phyloP scores from a whole-genome alignment of 2,329 filamentous ascomycete species.

The Leptographium wingfieldii region DNA sequence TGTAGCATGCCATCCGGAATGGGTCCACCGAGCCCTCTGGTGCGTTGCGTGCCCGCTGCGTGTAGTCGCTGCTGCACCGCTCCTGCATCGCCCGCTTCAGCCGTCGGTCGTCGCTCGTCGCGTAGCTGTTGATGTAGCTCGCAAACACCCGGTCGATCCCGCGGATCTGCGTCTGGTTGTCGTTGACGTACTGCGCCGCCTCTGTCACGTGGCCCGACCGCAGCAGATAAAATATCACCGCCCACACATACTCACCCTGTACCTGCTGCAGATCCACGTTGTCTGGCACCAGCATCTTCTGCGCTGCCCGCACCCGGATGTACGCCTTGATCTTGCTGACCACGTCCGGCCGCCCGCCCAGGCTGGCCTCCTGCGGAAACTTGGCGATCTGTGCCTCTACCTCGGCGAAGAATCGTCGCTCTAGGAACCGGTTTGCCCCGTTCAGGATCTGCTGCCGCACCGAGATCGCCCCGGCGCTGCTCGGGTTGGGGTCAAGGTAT shows the following conservation, averaged over 20 bases:
- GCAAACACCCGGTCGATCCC: constrained; percentile 85
- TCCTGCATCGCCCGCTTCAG: constrained; percentile 70
- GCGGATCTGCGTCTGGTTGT: constrained; percentile 68
- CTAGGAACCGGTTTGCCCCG: constrained; percentile 68
- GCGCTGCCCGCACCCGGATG: constrained; percentile 64
- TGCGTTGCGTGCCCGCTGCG: constrained; percentile 69
- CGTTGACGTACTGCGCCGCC: constrained; percentile 74
- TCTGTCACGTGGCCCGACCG: constrained; percentile 74
- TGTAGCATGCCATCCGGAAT: constrained; percentile 95
- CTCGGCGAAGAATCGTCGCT: constrained; percentile 66
- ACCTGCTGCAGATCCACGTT: constrained; percentile 69
- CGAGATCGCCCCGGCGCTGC: constrained; percentile 48
- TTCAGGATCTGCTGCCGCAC: constrained; percentile 70
- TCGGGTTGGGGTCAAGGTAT: constrained; percentile 64
- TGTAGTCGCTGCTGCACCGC: constrained; percentile 81
- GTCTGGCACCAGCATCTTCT: constrained; percentile 76
- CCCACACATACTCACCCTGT: constrained; percentile 80
- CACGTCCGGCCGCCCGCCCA: constrained; percentile 78
- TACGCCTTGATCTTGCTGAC: constrained; percentile 89
- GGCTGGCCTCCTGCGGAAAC: constrained; percentile 75
- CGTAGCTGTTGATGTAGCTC: constrained; percentile 76
- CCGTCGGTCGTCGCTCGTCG: constrained; percentile 60
- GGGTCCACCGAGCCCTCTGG: constrained; percentile 83
- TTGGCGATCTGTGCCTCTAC: constrained; percentile 67
- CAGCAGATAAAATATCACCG: constrained; percentile 82